Conservation (phyloP, 768 basidiomycete genomes). For the Mycena crocata region DNA sequence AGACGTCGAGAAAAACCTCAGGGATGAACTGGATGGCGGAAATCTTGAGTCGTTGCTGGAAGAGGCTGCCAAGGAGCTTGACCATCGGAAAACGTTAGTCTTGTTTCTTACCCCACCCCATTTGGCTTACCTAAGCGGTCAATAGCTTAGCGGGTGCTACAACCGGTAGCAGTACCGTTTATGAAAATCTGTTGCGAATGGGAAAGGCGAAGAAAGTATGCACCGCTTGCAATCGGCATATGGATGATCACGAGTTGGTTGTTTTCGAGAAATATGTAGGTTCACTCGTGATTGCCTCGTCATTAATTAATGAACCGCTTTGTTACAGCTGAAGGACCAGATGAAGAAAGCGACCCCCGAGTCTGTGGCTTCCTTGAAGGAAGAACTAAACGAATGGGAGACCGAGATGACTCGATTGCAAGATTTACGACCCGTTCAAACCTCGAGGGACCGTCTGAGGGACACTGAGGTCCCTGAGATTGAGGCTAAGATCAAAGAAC, state of each 20-base stretch:
- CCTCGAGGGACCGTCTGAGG: constrained; percentile 65
- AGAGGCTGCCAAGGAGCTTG: constrained; percentile 57
- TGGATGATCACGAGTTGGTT: constrained; percentile 62
- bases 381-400: constrained; percentile 71
- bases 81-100: constrained; percentile 57
- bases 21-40: constrained; percentile 51
- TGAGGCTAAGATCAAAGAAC: constrained; percentile 68
- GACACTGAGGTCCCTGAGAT: constrained; percentile 73
- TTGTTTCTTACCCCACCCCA: not conserved
- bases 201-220: constrained; percentile 79
- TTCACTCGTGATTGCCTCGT: constrained; percentile 19
- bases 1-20: constrained; percentile 65
- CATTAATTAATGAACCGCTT: constrained; percentile 4
- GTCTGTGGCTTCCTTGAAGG: constrained; percentile 53
- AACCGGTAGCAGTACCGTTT: constrained; percentile 55
- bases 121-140: constrained; percentile 8
- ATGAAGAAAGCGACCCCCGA: constrained; percentile 68
- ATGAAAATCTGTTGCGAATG: constrained; percentile 62
- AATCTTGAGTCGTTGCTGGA: constrained; percentile 62
- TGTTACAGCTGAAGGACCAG: constrained; percentile 67
- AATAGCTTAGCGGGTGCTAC: constrained; percentile 44
- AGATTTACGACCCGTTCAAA: constrained; percentile 66
- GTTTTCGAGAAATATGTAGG: constrained; percentile 81
- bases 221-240: constrained; percentile 77
- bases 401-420: constrained; percentile 67